A percentile compares a stretch with the other conserved stretches of the same genome.
Conservation (phyloP, 2,329 filamentous ascomycete genomes). For the Samsoniella hepiali region DNA sequence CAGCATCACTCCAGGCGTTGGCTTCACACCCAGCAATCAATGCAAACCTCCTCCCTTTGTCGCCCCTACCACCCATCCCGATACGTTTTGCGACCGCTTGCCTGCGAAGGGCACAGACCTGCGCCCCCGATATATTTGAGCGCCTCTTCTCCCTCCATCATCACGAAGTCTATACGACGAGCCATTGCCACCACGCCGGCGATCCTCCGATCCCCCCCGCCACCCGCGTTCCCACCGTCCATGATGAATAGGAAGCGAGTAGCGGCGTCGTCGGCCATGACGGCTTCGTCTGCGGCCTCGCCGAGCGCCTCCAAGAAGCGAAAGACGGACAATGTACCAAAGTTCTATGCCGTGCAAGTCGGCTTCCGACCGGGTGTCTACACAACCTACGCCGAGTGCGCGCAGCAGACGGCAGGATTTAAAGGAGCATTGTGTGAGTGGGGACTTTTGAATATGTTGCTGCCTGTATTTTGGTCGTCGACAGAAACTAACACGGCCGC, state of each 20-base stretch:
- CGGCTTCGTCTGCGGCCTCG: conserved; percentile 20
- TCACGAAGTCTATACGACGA: neutral
- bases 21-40: conserved; percentile 5
- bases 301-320: conserved; percentile 41
- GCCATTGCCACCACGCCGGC: neutral
- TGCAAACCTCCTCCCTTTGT: conserved; percentile 16
- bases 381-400: conserved; percentile 57
- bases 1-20: conserved; percentile 11
- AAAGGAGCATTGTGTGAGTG: conserved; percentile 65
- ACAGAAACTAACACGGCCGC: neutral
- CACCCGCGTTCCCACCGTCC: neutral
- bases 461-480: neutral
- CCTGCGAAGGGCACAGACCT: neutral
- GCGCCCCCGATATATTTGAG: neutral
- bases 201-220: neutral
- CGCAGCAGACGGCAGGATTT: conserved; percentile 58
- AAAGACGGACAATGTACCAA: conserved; percentile 47
- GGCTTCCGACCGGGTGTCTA: conserved; percentile 61
- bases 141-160: neutral
- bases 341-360: conserved; percentile 61
- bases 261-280: conserved; percentile 21
- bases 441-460: neutral
- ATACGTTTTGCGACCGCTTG: neutral
- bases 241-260: conserved; percentile 33
- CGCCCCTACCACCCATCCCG: neutral